phyloP scores from a whole-genome alignment of 1,139 yeast genomes.

The Yamadazyma mexicana region DNA sequence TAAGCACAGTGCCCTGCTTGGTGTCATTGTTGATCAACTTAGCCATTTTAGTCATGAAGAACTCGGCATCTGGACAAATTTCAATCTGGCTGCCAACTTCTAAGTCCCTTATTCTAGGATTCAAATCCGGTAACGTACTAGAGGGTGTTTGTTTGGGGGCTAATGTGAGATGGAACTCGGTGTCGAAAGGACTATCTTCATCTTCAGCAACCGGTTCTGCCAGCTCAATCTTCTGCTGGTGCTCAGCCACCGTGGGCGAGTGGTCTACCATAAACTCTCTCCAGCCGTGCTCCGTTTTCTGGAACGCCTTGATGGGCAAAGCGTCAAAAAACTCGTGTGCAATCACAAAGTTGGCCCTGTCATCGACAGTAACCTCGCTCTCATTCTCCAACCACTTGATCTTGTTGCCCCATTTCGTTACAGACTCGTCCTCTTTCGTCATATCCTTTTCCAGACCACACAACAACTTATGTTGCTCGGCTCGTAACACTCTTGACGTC shows the following conservation, averaged over 20 bases:
- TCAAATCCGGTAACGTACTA: conserved; percentile 56
- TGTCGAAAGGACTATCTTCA: conserved; percentile 20
- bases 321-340: conserved; percentile 93
- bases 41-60: conserved; percentile 48
- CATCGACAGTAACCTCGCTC: conserved; percentile 40
- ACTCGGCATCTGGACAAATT: conserved; percentile 72
- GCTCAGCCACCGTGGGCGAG: conserved; percentile 41
- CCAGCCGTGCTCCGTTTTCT: conserved; percentile 68
- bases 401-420: conserved; percentile 53
- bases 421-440: conserved; percentile 29
- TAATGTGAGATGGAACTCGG: conserved; percentile 59
- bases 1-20: conserved; percentile 60
- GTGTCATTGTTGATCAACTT: conserved; percentile 35
- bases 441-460: conserved; percentile 35
- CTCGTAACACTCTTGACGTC: conserved; percentile 66
- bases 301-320: conserved; percentile 72
- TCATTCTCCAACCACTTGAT: conserved; percentile 75
- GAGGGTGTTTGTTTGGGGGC: conserved; percentile 66
- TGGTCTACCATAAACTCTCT: conserved; percentile 71
- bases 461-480: conserved; percentile 53
- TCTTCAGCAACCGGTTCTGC: conserved; percentile 10
- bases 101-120: conserved; percentile 52
- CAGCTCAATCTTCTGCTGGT: conserved; percentile 29
- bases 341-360: conserved; percentile 58
- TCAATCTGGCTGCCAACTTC: conserved; percentile 65